phyloP scores from a whole-genome alignment of 2,329 filamentous ascomycete species.

The Zymoseptoria passerinii region DNA sequence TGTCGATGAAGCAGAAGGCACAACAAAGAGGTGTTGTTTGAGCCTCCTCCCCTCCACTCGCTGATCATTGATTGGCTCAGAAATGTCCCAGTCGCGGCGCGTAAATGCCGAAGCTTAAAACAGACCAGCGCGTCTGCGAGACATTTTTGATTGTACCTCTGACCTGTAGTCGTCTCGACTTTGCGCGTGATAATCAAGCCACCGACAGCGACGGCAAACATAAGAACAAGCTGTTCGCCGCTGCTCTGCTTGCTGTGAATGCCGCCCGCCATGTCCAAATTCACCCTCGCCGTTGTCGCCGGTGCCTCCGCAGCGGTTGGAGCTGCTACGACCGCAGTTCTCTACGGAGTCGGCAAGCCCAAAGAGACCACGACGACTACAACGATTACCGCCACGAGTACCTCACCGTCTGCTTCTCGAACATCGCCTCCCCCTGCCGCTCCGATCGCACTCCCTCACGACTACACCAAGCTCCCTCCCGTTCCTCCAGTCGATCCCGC shows the following conservation, averaged over 20 bases:
- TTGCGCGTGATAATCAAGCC: background rate
- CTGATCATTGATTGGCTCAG: background rate
- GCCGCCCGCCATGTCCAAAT: constrained; percentile 40
- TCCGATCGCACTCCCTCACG: constrained; percentile 18
- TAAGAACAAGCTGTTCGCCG: background rate
- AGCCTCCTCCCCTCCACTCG: background rate
- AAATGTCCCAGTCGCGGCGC: background rate
- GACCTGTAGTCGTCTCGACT: background rate
- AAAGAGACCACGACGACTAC: constrained; percentile 21
- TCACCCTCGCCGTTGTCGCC: constrained; percentile 42
- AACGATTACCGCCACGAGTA: constrained; percentile 30
- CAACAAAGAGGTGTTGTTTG: background rate
- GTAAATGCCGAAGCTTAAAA: background rate
- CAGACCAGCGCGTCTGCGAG: background rate
- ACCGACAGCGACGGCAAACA: background rate
- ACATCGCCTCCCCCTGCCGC: constrained; percentile 23
- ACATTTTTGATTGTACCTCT: background rate
- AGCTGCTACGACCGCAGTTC: constrained; percentile 41
- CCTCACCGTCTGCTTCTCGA: constrained; percentile 17
- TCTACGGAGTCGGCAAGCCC: constrained; percentile 31
- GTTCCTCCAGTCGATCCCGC: constrained; percentile 39
- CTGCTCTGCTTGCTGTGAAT: constrained; percentile 2
- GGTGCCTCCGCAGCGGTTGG: constrained; percentile 42
- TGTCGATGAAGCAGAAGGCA: background rate
- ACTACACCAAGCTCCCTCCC: constrained; percentile 17